phyloP scores from a whole-genome alignment of 2,329 filamentous ascomycete species.

The Ascochyta lentis region DNA sequence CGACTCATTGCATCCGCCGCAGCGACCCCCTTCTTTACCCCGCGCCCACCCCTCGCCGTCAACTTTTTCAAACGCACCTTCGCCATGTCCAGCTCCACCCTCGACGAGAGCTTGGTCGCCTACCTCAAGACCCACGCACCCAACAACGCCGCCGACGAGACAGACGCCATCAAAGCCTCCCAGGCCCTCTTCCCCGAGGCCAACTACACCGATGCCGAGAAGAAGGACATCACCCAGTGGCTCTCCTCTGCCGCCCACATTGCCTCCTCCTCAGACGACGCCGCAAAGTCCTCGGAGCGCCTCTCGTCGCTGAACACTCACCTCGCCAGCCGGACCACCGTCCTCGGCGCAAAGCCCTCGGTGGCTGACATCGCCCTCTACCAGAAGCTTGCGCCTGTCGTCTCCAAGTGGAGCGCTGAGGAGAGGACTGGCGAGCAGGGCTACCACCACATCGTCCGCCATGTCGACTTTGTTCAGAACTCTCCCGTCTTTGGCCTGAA shows the following conservation, averaged over 20 bases:
- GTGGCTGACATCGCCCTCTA: slow-evolving; percentile 86
- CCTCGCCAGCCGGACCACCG: slow-evolving; percentile 84
- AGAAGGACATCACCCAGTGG: slow-evolving; percentile 90
- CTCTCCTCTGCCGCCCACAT: slow-evolving; percentile 77
- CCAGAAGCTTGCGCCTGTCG: slow-evolving; percentile 75
- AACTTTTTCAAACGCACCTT: slow-evolving; percentile 40
- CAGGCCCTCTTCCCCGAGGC: slow-evolving; percentile 71
- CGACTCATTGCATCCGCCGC: slow-evolving; percentile 18
- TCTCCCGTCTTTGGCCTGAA: slow-evolving; percentile 73
- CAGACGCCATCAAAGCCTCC: slow-evolving; percentile 53
- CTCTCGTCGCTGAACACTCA: slow-evolving; percentile 84
- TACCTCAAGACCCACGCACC: slow-evolving; percentile 49
- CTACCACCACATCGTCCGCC: slow-evolving; percentile 88
- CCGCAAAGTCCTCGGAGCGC: slow-evolving; percentile 65
- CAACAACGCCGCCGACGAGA: slow-evolving; percentile 46
- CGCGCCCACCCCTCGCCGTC: slow-evolving; percentile 36
- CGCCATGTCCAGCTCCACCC: slow-evolving; percentile 45
- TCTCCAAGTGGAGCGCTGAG: slow-evolving; percentile 81
- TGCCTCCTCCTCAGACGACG: slow-evolving; percentile 64
- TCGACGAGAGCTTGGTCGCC: slow-evolving; percentile 44
- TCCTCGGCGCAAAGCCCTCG: slow-evolving; percentile 88
- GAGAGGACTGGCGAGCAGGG: slow-evolving; percentile 89
- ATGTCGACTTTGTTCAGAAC: slow-evolving; percentile 95
- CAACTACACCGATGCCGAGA: slow-evolving; percentile 78
- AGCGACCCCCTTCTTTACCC: slow-evolving; percentile 41